Conservation (phyloP, 352 stramenopile species). For the Phytophthora pistaciae region DNA sequence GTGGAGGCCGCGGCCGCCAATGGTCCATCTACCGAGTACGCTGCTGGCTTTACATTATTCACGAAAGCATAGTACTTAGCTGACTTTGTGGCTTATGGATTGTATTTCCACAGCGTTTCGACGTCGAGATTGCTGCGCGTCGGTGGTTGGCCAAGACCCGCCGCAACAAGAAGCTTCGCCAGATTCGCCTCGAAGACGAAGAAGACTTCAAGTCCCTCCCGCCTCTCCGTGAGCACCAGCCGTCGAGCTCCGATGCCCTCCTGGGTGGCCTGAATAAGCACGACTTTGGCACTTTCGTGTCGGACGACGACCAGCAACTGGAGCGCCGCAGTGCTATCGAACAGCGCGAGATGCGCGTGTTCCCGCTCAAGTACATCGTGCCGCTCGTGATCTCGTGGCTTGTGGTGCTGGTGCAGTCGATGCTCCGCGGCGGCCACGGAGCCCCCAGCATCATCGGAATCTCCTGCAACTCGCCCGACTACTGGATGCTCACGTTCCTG, state of each 20-base stretch:
- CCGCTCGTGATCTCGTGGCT: slow-evolving; percentile 76
- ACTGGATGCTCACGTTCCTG: slow-evolving; percentile 93
- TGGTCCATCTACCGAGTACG: slow-evolving; percentile 80
- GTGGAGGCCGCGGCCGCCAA: slow-evolving; percentile 51
- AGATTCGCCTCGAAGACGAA: slow-evolving; percentile 58
- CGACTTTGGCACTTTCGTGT: slow-evolving; percentile 57
- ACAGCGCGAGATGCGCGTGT: slow-evolving; percentile 52
- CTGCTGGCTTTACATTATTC: not conserved
- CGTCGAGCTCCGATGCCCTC: slow-evolving; percentile 34
- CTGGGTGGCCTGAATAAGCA: slow-evolving; percentile 27
- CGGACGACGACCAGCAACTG: slow-evolving; percentile 49
- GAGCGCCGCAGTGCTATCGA: slow-evolving; percentile 58
- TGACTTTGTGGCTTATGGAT: not conserved
- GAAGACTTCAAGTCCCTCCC: slow-evolving; percentile 74
- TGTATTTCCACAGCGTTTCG: slow-evolving; percentile 55
- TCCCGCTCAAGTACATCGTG: slow-evolving; percentile 67
- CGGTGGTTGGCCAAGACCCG: slow-evolving; percentile 75
- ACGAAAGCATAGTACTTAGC: not conserved
- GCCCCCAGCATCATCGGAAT: slow-evolving; percentile 90
- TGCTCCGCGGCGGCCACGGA: slow-evolving; percentile 81
- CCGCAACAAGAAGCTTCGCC: slow-evolving; percentile 58
- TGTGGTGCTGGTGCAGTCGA: slow-evolving; percentile 71
- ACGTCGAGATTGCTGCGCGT: slow-evolving; percentile 63
- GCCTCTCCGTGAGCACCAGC: slow-evolving; percentile 39
- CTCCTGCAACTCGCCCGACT: slow-evolving; percentile 90